Evolutionary conservation across 2,329 filamentous ascomycete genomes (phyloP).

Genomic region (Metarhizium album): DNA sequence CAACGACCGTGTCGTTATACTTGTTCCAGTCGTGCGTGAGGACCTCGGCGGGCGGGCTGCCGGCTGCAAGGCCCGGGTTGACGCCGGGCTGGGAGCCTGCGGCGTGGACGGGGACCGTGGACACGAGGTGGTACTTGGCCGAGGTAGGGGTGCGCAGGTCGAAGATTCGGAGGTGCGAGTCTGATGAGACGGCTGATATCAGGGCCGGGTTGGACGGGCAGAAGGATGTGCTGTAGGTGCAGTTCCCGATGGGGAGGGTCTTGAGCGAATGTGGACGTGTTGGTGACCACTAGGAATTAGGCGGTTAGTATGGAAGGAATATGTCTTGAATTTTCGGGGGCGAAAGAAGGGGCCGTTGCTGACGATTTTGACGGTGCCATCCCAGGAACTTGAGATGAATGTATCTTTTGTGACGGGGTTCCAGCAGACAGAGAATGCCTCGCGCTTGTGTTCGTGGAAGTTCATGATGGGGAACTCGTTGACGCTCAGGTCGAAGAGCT

Average conservation of each 20-base stretch:
- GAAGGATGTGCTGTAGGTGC: constrained; percentile 89
- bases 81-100: constrained; percentile 37
- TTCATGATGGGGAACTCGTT: constrained; percentile 79
- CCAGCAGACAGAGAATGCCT: constrained; percentile 90
- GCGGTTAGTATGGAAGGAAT: neutral
- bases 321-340: neutral
- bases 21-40: constrained; percentile 99
- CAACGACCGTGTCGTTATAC: constrained; percentile 75
- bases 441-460: constrained; percentile 87
- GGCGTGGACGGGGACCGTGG: constrained; percentile 75
- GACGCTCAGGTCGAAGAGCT: constrained; percentile 79
- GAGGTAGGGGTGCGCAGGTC: constrained; percentile 80
- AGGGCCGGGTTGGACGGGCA: constrained; percentile 79
- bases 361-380: constrained; percentile 85
- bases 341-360: constrained; percentile 12
- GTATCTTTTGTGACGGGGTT: constrained; percentile 83
- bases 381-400: constrained; percentile 89
- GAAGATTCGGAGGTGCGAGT: constrained; percentile 82
- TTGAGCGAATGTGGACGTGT: constrained; percentile 61
- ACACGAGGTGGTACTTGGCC: constrained; percentile 76
- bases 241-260: constrained; percentile 83
- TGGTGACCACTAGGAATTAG: constrained; percentile 61
- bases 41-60: constrained; percentile 61
- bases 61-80: constrained; percentile 22
- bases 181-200: constrained; percentile 77